Percentiles rank a stretch among this genome's conserved stretches.
phyloP scores from a whole-genome alignment of 1,284 basidiomycete species.

The Fomitopsis palustris region DNA sequence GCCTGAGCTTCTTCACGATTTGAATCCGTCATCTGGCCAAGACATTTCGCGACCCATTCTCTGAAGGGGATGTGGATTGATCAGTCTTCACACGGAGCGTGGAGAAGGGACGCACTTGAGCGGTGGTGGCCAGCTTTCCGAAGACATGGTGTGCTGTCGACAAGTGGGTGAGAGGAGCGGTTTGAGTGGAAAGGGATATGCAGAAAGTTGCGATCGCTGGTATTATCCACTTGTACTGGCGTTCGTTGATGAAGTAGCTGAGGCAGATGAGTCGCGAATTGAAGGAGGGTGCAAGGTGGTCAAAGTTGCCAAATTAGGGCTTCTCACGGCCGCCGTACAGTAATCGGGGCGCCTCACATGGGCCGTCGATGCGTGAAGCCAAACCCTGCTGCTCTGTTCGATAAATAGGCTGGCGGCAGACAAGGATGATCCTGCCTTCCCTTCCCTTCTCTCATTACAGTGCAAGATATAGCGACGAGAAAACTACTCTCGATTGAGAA shows the following conservation, averaged over 20 bases:
- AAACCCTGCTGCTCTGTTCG: neutral
- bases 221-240: neutral
- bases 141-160: constrained; percentile 25
- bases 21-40: constrained; percentile 76
- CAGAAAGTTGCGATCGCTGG: neutral
- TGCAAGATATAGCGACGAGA: neutral
- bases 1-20: constrained; percentile 75
- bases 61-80: constrained; percentile 33
- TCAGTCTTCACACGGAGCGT: neutral
- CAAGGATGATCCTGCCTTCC: neutral
- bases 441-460: neutral
- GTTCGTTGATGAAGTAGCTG: neutral
- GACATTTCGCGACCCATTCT: constrained; percentile 82
- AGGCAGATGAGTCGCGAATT: neutral
- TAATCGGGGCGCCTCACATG: constrained; percentile 5
- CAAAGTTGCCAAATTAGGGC: neutral
- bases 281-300: neutral
- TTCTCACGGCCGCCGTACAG: constrained; percentile 10
- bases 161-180: neutral
- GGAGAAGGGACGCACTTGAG: constrained; percentile 29
- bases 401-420: neutral
- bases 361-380: neutral
- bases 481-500: constrained; percentile 11
- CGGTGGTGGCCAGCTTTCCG: constrained; percentile 36
- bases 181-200: neutral